Evolutionary conservation across 2,329 filamentous ascomycete species (phyloP), one percentile per base, ranked within the genome.

Genomic region (Colletotrichum liaoningense): DNA sequence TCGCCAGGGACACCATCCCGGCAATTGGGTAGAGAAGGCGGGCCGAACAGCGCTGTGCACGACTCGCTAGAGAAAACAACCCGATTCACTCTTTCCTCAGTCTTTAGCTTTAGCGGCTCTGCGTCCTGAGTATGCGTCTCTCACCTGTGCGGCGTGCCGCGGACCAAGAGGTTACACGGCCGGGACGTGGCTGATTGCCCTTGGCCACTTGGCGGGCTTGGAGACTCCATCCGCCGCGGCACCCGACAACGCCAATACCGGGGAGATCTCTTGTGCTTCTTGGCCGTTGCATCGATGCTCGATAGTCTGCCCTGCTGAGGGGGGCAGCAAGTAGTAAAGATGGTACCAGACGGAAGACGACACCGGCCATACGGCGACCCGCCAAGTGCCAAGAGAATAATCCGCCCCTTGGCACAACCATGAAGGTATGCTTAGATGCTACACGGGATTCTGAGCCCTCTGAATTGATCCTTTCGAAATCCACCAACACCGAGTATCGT

Each of bases 331-430:
- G 7, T 28, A 5, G 11, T 9, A 35, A 52, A 16, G 16, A n/a
- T 57, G 63, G 24, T 46, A 22, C 52, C 52, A 46, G 38, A 65
- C 71, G 33, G 46, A 66, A 71, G 60, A 71, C 71, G 71, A 73
- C 62, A 73, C 71, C 67, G 67, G 67, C 60, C 71, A 24, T 35
- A 63, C 67, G 62, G 55, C 67, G 67, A 67, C 63, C 72, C 69
- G 72, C 57, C 69, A 68, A 68, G 42, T 26, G 72, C 72, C 72
- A 74, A 74, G 72, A 63, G 46, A 67, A 30, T 4, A 72, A 72
- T 35, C 62, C 42, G 60, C 46, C 68, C 57, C 57, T 63, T 67
- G 71, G 56, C 56, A 46, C 70, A 49, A 28, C 35, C 7, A 28
- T 28, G 24, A 49, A 49, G 42, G 38, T 42, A 42, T 52, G 28